These are phyloP conservation scores for Cinnamomum micranthum DNA, from an alignment of 164 flowering plant genomes.

Conservation along the genomic window DNA sequence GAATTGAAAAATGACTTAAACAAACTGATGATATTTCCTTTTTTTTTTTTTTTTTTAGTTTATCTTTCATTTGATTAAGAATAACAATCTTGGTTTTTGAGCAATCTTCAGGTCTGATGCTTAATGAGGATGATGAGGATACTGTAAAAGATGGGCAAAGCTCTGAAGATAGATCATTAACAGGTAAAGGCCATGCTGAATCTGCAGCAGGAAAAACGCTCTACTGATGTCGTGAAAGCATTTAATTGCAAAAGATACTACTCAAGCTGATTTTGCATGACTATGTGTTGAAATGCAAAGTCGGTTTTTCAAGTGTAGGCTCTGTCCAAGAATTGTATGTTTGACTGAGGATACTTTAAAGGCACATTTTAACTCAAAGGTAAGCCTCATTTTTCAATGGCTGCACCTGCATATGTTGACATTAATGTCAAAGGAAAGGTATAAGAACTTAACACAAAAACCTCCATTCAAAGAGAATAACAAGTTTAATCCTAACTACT, in stretches of 20 bases:
- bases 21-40: neutral
- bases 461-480: neutral
- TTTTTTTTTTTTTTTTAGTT: neutral
- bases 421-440: neutral
- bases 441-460: too few species aligned
- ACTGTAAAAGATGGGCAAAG: slow-evolving; percentile 19
- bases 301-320: slow-evolving; percentile 78
- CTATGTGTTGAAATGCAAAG: slow-evolving; percentile 52
- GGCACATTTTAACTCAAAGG: slow-evolving; percentile 84
- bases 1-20: too few species aligned
- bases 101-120: slow-evolving; percentile 10
- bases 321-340: slow-evolving; percentile 83
- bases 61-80: slow-evolving; percentile 2
- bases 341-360: slow-evolving; percentile 64
- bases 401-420: too few species aligned
- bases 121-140: slow-evolving; percentile 21
- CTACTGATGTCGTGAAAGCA: slow-evolving; percentile 3
- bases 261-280: slow-evolving; percentile 27
- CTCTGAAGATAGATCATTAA: neutral
- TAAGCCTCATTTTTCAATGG: slow-evolving; percentile 13
- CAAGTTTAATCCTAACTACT: too few species aligned
- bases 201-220: slow-evolving; percentile 2
- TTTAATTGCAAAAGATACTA: slow-evolving; percentile 16
- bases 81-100: too few species aligned
- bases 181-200: slow-evolving; percentile 4